phyloP scores from a whole-genome alignment of 106 monocot species.

The Dioscorea dumetorum region DNA sequence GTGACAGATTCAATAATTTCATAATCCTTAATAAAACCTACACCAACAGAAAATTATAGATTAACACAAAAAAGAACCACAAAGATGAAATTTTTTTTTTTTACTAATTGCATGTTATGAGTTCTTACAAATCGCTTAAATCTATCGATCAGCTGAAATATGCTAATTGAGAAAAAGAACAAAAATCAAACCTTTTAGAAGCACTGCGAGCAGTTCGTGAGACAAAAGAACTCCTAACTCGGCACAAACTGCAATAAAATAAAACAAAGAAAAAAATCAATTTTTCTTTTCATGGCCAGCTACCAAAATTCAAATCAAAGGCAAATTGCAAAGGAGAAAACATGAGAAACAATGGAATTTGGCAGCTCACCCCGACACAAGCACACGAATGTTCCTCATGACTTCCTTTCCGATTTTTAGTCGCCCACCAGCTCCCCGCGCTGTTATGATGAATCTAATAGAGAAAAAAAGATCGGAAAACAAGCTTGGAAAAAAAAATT shows the following conservation, averaged over 20 bases:
- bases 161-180: too few species aligned
- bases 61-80: too few species aligned
- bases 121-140: too few species aligned
- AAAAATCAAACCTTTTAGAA: too few species aligned
- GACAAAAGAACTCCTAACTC: not conserved
- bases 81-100: too few species aligned
- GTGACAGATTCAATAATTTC: too few species aligned
- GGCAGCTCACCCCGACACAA: slow-evolving; percentile 1
- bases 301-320: not conserved
- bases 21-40: too few species aligned
- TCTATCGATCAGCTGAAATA: too few species aligned
- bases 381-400: slow-evolving; percentile 8
- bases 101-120: too few species aligned
- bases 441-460: not conserved
- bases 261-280: not conserved
- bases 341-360: not conserved
- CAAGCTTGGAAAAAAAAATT: not conserved
- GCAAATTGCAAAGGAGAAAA: not conserved
- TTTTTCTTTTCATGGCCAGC: not conserved
- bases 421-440: not conserved
- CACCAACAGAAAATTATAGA: too few species aligned
- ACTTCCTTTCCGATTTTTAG: not conserved
- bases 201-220: too few species aligned
- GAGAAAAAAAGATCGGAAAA: not conserved
- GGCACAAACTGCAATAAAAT: not conserved